Evolutionary conservation across 768 basidiomycete species (phyloP), one percentile per base, ranked within the genome.

Genomic region (Nidula microcarpa): DNA sequence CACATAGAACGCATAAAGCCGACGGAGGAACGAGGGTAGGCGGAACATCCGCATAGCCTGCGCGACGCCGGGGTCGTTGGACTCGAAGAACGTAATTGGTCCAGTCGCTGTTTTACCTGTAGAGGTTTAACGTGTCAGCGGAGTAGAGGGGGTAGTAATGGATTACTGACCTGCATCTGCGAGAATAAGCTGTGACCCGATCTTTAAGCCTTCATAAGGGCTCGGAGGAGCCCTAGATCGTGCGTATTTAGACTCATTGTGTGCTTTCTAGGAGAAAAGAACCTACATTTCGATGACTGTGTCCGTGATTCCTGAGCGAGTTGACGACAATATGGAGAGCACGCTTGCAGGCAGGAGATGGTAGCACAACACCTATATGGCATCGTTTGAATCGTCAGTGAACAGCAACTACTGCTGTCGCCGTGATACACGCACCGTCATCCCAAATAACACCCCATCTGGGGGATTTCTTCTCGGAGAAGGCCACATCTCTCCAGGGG

Each of bases 361-460:
- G 80, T 32, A 64, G 57, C 1, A 86, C 76, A 33, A 84, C 74
- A 5, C 81, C 84, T 85, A 16, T 33, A 17, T 8, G 14, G 5
- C 47, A 30, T 37, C 17, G 39, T 53, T 9, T 48, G 39, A 50
- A 18, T 37, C 9, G 23, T 18, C 8, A 11, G 34, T 5, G 35
- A 13, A 33, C 5, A 32, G 10, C 13, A 5, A 4, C 23, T 30
- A 30, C 4, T 30, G 4, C 23, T 30, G 23, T 30, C 23, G 23
- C 35, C 14, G 9, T 9, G 4, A 34, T 18, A 17, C 5, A 32
- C 46, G 14, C 53, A 84, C 86, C 84, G 60, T 87, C 86, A 48
- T 81, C 76, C 79, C 82, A 83, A 50, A 85, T 67, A 2, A 85
- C 73, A 36, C 84, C 84, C 79, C 80, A 86, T 54, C 74, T 78